Percentiles rank a stretch among this genome's conserved stretches.
Conservation (phyloP, 2,329 filamentous ascomycete genomes). For the Ophiostoma piceae region DNA sequence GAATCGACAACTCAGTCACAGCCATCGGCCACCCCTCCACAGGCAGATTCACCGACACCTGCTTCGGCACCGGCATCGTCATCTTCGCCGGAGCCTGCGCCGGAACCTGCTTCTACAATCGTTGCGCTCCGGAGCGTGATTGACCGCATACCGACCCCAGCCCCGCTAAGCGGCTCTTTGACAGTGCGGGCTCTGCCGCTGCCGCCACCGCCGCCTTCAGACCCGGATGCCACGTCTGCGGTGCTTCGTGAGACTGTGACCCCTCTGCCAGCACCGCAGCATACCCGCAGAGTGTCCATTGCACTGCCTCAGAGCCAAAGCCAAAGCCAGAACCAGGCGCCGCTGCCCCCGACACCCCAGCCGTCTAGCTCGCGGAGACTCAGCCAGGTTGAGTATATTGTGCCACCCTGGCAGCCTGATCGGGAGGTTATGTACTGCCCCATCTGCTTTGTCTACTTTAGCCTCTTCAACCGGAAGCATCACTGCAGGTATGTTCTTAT, state of each 20-base stretch:
- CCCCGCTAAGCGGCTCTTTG: background rate
- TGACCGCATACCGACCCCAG: background rate
- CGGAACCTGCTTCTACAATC: background rate
- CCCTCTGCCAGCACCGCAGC: background rate
- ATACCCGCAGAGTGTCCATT: background rate
- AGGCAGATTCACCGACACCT: background rate
- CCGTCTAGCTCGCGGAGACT: background rate
- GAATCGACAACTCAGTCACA: background rate
- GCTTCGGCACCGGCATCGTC: background rate
- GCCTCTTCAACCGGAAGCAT: conserved; percentile 82
- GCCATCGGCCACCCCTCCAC: background rate
- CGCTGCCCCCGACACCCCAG: conserved; percentile 8
- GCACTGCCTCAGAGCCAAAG: background rate
- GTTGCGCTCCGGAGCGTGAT: background rate
- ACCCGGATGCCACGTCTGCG: background rate
- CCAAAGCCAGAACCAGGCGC: background rate
- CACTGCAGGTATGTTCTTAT: conserved; percentile 66
- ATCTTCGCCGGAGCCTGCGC: background rate
- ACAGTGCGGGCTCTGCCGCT: background rate
- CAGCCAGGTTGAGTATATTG: conserved; percentile 42
- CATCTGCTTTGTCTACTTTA: conserved; percentile 75
- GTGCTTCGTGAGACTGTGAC: background rate
- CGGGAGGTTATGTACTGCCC: conserved; percentile 75
- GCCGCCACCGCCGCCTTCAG: background rate
- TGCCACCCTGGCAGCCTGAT: conserved; percentile 87